Base-by-base conservation (phyloP, 2,329 filamentous ascomycete species). In the Rachicladosporium sp. region DNA sequence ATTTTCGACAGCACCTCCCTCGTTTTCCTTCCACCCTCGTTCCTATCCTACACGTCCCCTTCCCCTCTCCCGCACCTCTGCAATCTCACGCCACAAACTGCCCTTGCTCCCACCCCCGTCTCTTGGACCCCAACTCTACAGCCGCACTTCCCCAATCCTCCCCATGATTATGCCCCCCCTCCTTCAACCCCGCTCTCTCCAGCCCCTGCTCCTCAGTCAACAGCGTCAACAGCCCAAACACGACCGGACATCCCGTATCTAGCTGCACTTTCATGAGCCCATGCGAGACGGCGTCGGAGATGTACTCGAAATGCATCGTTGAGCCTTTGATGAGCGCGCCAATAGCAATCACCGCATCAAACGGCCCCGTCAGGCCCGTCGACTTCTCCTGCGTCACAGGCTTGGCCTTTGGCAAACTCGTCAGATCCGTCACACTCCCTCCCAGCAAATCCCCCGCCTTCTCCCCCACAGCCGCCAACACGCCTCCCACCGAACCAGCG, bases 281-380 rank as follows among this genome's bases (percentile, higher is more conserved):
- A 46, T 94, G 85, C 42, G 79, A 86, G 5, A 93, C 87, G 31
- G 85, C 77, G 48, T 96, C 91, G 32, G 88, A 75, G 54, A 98
- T 98, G 67, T 98, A 96, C 66, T 98, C 91, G 57, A 98, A 98
- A 66, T 98, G 91, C 87, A 95, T 95, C 5, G 91, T 96, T 65
- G 93, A 84, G 60, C 91, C 91, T 70, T 98, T 98, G 68, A 98
- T 95, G 45, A 98, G 76, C 41, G 94, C 88, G 41, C 91, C 91
- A 50, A 98, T 83, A 38, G 91, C 87, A 50, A 98, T 88, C 47
- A 98, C 78, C 46, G 91, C 91, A 58, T 96, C 89, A 55, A 96
- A 96, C 12, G 86, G 76, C 36, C 41, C 69, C 65, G 42, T 73
- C 31, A 53, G 59, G 33, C 47, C 46, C 27, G 35, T 63, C 52